Evolutionary conservation across 139 green algal species (phyloP), one percentile per base, ranked within the genome.

Genomic region (Tetradesmus lagerheimii): DNA sequence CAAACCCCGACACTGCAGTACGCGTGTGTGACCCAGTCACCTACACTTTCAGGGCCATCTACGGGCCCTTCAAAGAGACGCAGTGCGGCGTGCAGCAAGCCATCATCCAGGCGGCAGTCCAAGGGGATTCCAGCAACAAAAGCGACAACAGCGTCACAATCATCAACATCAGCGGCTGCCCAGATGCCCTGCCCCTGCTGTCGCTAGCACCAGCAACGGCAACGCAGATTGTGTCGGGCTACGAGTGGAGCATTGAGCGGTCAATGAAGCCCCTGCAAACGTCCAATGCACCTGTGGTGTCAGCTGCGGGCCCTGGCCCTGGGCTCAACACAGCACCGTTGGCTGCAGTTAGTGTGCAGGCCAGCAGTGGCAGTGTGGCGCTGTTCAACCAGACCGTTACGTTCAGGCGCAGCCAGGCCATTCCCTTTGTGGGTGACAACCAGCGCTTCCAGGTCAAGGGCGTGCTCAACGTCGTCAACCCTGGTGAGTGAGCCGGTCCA

Each of bases 361-460:
- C 57, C 20, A 39, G 8, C 27, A 18, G 12, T 5, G 83, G 83
- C 62, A 34, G 64, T 25, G n/a, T 64, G 23, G 41, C 83, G 14
- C 12, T 80, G 62, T 88, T 88, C 83, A 88, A 88, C 41, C 83
- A 88, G 64, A 88, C 64, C 27, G 31, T 88, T 4, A 80, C 83
- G 0, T 66, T 88, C 64, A 88, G 39, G 27, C 62, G 83, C 38
- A 88, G 83, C 64, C 41, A 53, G n/a, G 43, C 83, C 25, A 64
- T 78, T 35, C 39, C 35, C 14, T 38, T 41, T 29, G 31, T 37
- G 2, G 31, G 71, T 38, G n/a, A 38, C 71, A 41, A 79, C 71
- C 64, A 80, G 4, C 6, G 57, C 57, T 71, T 88, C 27, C 76
- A 41, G 20, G 83, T 50, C 0, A 64, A 39, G 20, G 83, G 75